Conservation (phyloP, 352 stramenopile genomes). For the Pythium folliculosum region DNA sequence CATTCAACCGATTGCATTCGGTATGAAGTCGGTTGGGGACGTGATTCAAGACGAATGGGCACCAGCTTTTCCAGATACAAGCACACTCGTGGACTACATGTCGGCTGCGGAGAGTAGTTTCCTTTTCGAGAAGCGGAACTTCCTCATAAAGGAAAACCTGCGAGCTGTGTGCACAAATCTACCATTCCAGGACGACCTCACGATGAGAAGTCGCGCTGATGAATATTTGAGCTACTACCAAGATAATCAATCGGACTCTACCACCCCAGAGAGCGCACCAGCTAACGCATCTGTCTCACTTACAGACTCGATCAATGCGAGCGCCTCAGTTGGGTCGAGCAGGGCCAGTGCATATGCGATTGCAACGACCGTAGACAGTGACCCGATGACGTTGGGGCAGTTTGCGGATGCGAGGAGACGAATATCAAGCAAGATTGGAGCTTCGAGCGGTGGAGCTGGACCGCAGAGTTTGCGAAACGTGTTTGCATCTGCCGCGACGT, state of each 20-base stretch:
- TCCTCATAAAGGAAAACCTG: slow-evolving; percentile 38
- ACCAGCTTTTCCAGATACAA: slow-evolving; percentile 45
- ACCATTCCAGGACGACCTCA: slow-evolving; percentile 29
- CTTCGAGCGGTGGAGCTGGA: slow-evolving; percentile 6
- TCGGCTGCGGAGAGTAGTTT: slow-evolving; percentile 26
- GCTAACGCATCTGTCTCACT: background rate
- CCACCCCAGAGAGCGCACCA: background rate
- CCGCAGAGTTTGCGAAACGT: slow-evolving; percentile 26
- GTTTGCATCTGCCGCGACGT: slow-evolving; percentile 14
- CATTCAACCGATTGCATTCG: slow-evolving; percentile 43
- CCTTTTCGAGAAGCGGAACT: slow-evolving; percentile 40
- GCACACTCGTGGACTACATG: slow-evolving; percentile 39
- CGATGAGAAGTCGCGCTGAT: slow-evolving; percentile 2
- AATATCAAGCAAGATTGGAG: slow-evolving; percentile 21
- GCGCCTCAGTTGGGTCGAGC: background rate
- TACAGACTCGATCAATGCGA: background rate
- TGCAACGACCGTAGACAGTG: slow-evolving; percentile 13
- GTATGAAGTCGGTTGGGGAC: slow-evolving; percentile 34
- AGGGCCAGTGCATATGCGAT: background rate
- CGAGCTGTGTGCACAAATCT: slow-evolving; percentile 35
- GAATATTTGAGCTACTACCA: slow-evolving; percentile 7
- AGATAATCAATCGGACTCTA: background rate
- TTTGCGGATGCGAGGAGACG: slow-evolving; percentile 38
- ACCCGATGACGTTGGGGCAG: slow-evolving; percentile 38
- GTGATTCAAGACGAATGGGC: slow-evolving; percentile 37